Evolutionary conservation across 2,329 filamentous ascomycete species (phyloP).

Genomic region (Thermoascus crustaceus): DNA sequence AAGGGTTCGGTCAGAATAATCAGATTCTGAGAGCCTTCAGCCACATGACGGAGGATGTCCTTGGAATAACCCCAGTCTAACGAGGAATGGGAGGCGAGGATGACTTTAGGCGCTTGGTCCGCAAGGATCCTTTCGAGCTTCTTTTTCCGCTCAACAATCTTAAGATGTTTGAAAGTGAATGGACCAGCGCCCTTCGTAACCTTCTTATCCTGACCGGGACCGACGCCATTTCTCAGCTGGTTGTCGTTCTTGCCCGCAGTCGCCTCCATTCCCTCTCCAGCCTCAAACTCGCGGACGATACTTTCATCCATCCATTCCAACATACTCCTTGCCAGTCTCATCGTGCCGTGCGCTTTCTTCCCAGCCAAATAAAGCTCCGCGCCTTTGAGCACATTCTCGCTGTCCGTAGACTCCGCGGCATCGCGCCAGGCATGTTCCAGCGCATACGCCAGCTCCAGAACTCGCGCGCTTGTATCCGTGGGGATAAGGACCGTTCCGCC

Average conservation of each 20-base stretch:
- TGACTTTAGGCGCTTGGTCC: constrained; percentile 56
- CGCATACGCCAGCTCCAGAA: constrained; percentile 84
- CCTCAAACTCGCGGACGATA: constrained; percentile 86
- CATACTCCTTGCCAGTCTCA: constrained; percentile 89
- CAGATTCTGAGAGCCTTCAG: constrained; percentile 69
- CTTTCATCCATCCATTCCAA: constrained; percentile 98
- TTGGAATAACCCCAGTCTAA: constrained; percentile 94
- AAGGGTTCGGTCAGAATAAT: constrained; percentile 74
- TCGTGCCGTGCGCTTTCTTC: constrained; percentile 75
- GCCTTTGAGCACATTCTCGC: constrained; percentile 42
- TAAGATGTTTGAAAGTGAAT: constrained; percentile 83
- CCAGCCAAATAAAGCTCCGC: constrained; percentile 71
- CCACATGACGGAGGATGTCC: constrained; percentile 65
- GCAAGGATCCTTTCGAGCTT: constrained; percentile 64
- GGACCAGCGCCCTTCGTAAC: constrained; percentile 52
- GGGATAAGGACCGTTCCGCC: constrained; percentile 91
- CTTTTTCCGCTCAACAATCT: constrained; percentile 70
- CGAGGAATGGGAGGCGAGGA: constrained; percentile 82
- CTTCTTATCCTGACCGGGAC: constrained; percentile 27
- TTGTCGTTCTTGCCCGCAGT: constrained; percentile 32
- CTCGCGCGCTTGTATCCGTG: constrained; percentile 88
- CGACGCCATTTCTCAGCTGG: constrained; percentile 27
- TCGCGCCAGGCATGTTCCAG: constrained; percentile 85
- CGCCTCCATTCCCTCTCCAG: constrained; percentile 39
- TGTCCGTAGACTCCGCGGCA: constrained; percentile 48